A percentile compares a stretch with the other conserved stretches of the same genome.
phyloP scores from a whole-genome alignment of 352 stramenopile genomes.

The Globisporangium acanthophoron region DNA sequence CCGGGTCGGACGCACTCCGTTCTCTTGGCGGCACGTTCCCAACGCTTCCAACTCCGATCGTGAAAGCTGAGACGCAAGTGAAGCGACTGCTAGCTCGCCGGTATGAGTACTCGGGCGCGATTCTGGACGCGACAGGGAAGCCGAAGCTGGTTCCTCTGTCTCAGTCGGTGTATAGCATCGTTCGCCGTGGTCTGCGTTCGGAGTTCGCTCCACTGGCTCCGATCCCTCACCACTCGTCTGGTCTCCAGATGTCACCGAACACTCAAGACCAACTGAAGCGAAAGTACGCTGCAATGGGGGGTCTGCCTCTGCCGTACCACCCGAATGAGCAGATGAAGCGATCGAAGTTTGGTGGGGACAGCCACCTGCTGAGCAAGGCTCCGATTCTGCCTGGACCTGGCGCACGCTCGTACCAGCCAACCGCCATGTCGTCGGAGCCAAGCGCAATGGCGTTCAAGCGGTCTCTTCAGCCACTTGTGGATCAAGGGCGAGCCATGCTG shows the following conservation, averaged over 20 bases:
- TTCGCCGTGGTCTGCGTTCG: constrained; percentile 15
- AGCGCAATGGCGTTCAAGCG: constrained; percentile 32
- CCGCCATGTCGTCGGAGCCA: not conserved
- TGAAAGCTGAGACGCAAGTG: constrained; percentile 38
- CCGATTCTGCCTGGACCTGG: not conserved
- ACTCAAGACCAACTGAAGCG: constrained; percentile 17
- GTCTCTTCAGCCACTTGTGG: constrained; percentile 56
- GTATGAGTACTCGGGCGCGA: constrained; percentile 40
- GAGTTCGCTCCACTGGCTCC: constrained; percentile 1
- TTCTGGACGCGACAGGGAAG: constrained; percentile 25
- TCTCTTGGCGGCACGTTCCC: constrained; percentile 30
- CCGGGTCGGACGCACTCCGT: constrained; percentile 17
- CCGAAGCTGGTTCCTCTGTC: constrained; percentile 35
- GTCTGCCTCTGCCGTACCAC: not conserved
- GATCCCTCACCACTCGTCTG: not conserved
- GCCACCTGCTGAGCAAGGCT: constrained; percentile 1
- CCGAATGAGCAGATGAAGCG: constrained; percentile 13
- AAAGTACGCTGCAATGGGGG: constrained; percentile 6
- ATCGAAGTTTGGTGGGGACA: constrained; percentile 6
- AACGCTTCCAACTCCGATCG: constrained; percentile 22
- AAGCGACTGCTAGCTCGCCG: constrained; percentile 39
- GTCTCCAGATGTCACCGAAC: constrained; percentile 8
- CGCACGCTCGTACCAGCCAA: constrained; percentile 6
- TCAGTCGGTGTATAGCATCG: constrained; percentile 33
- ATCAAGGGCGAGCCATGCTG: constrained; percentile 64